A percentile compares a stretch with the other conserved stretches of the same genome.
Conservation (phyloP, 805 yeast species). For the Candida nemodendra region DNA sequence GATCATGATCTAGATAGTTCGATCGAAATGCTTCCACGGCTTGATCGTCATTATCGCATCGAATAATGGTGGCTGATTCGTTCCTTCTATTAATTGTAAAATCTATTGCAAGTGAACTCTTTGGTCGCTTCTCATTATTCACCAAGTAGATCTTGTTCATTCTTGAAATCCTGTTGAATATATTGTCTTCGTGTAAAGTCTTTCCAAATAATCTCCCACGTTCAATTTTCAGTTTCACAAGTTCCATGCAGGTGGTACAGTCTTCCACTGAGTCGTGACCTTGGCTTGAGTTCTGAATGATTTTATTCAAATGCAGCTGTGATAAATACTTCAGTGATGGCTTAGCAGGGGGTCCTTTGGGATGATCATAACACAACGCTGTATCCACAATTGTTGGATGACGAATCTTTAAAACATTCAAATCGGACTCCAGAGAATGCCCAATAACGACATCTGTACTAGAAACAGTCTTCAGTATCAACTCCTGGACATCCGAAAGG, state of each 20-base stretch:
- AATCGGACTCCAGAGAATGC: slow-evolving; percentile 85
- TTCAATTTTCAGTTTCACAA: slow-evolving; percentile 64
- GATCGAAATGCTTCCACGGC: slow-evolving; percentile 42
- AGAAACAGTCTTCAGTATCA: slow-evolving; percentile 47
- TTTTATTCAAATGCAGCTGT: slow-evolving; percentile 47
- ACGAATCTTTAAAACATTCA: slow-evolving; percentile 63
- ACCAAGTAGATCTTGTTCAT: slow-evolving; percentile 22
- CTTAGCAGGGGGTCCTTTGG: slow-evolving; percentile 77
- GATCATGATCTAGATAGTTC: slow-evolving; percentile 40
- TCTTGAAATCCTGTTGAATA: slow-evolving; percentile 39
- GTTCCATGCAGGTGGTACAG: slow-evolving; percentile 73
- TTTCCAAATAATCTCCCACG: slow-evolving; percentile 70
- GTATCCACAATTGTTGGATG: slow-evolving; percentile 85
- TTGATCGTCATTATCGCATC: slow-evolving; percentile 61
- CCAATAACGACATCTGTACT: slow-evolving; percentile 73
- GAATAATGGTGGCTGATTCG: slow-evolving; percentile 33
- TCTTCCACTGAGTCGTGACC: slow-evolving; percentile 92
- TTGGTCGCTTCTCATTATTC: slow-evolving; percentile 27
- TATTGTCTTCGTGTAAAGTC: slow-evolving; percentile 39
- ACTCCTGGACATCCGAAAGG: slow-evolving; percentile 62
- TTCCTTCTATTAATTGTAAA: slow-evolving; percentile 14
- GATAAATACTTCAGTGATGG: slow-evolving; percentile 78
- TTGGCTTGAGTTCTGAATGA: slow-evolving; percentile 61
- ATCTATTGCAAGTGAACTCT: slow-evolving; percentile 27
- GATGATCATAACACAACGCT: slow-evolving; percentile 69